phyloP scores from a whole-genome alignment of 345 rosid genomes.

The Hevea brasiliensis region DNA sequence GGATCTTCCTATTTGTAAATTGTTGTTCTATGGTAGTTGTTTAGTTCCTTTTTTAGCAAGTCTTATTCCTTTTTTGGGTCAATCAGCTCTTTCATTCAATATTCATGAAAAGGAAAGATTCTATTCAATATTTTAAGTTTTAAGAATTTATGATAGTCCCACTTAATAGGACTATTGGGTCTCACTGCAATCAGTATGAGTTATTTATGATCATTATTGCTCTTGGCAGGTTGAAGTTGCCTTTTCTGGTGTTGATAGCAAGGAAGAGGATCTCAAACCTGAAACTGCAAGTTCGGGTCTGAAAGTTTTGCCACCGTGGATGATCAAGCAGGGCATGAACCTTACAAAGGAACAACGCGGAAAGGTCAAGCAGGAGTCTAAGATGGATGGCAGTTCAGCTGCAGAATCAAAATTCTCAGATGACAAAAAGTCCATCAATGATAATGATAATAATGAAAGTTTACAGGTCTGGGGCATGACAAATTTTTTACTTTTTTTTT shows the following conservation, averaged over 20 bases:
- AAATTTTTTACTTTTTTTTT: neutral
- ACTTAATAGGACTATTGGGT: too few species aligned
- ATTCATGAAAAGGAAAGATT: neutral
- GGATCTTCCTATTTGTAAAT: neutral
- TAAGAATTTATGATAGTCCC: too few species aligned
- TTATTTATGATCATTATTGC: neutral
- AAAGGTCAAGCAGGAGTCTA: constrained; percentile 61
- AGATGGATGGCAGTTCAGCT: constrained; percentile 52
- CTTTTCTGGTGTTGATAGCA: constrained; percentile 68
- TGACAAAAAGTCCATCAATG: constrained; percentile 65
- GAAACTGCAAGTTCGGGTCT: constrained; percentile 43
- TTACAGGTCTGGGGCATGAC: constrained; percentile 44
- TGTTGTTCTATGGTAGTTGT: neutral
- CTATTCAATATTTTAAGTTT: neutral
- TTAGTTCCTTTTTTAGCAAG: neutral
- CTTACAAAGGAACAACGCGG: constrained; percentile 90
- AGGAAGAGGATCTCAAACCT: constrained; percentile 67
- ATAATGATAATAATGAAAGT: constrained; percentile 49
- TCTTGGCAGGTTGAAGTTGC: constrained; percentile 87
- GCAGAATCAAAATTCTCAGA: constrained; percentile 45
- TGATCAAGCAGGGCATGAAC: constrained; percentile 93
- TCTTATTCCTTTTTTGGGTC: neutral
- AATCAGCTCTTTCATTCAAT: neutral
- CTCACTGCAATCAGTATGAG: neutral
- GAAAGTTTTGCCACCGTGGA: constrained; percentile 93